phyloP scores from a whole-genome alignment of 75 land plant genomes.

The Cryptomeria japonica region DNA sequence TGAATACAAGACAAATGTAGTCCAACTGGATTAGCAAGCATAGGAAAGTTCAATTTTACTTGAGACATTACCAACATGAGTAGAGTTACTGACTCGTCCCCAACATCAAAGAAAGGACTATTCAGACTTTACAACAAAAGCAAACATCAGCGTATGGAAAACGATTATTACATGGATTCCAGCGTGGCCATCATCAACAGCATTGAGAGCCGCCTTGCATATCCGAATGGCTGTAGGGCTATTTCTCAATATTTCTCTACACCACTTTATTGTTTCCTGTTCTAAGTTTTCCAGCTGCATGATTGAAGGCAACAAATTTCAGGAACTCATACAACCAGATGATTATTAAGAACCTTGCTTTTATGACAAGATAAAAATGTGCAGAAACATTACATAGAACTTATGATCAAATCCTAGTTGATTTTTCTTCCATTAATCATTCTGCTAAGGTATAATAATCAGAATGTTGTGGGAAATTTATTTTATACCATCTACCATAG shows the following conservation, averaged over 20 bases:
- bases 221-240: conserved; percentile 95
- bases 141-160: background rate
- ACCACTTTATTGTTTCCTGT: conserved; percentile 88
- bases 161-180: conserved; percentile 66
- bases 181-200: conserved; percentile 96
- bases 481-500: background rate
- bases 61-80: background rate
- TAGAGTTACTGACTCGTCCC: background rate
- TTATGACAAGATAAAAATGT: background rate
- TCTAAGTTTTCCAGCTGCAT: conserved; percentile 83
- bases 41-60: background rate
- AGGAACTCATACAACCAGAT: background rate
- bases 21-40: background rate
- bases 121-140: background rate
- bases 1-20: background rate
- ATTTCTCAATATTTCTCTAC: conserved; percentile 83
- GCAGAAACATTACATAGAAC: background rate
- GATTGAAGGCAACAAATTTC: background rate
- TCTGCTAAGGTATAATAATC: background rate
- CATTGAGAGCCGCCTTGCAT: conserved; percentile 86
- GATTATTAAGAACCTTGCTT: background rate
- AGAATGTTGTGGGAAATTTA: background rate
- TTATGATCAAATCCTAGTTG: background rate
- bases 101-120: background rate
- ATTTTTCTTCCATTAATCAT: background rate